phyloP scores from a whole-genome alignment of 2,329 filamentous ascomycete species.

The Neodidymelliopsis sp. region DNA sequence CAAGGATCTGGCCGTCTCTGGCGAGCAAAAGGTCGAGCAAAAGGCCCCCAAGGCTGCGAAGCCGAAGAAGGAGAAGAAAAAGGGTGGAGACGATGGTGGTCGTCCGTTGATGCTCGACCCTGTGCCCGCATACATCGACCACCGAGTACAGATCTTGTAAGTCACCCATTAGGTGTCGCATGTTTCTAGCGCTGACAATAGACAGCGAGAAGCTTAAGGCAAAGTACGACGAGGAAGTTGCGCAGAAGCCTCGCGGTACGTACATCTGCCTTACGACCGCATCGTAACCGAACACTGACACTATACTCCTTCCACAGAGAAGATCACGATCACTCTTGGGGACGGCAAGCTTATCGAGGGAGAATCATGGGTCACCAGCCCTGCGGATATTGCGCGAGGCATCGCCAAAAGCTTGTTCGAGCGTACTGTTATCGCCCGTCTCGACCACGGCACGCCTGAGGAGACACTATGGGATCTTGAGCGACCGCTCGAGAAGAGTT shows the following conservation, averaged over 20 bases:
- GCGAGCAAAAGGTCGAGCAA: slow-evolving; percentile 42
- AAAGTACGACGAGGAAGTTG: slow-evolving; percentile 78
- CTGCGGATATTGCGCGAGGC: slow-evolving; percentile 75
- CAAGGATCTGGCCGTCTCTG: slow-evolving; percentile 64
- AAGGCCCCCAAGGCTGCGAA: slow-evolving; percentile 39
- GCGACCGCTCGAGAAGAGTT: slow-evolving; percentile 85
- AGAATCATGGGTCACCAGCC: slow-evolving; percentile 91
- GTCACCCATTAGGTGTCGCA: background rate
- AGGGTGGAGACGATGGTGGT: slow-evolving; percentile 46
- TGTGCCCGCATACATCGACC: slow-evolving; percentile 78
- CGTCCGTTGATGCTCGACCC: slow-evolving; percentile 58
- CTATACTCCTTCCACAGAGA: slow-evolving; percentile 53
- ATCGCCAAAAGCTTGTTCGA: slow-evolving; percentile 87
- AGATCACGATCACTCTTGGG: slow-evolving; percentile 76
- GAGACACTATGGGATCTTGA: slow-evolving; percentile 88
- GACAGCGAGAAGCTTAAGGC: slow-evolving; percentile 78
- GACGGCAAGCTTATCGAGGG: slow-evolving; percentile 76
- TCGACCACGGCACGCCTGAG: slow-evolving; percentile 79
- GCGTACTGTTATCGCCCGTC: slow-evolving; percentile 83
- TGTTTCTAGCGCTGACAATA: slow-evolving; percentile 18
- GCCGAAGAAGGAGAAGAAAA: slow-evolving; percentile 51
- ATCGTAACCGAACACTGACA: slow-evolving; percentile 23
- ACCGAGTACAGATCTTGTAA: slow-evolving; percentile 80
- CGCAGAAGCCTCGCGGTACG: slow-evolving; percentile 67
- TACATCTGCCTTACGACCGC: slow-evolving; percentile 1